A percentile compares a stretch with the other conserved stretches of the same genome.
Evolutionary conservation across 768 basidiomycete species (phyloP).

Genomic region (Phylloporus arenicola): DNA sequence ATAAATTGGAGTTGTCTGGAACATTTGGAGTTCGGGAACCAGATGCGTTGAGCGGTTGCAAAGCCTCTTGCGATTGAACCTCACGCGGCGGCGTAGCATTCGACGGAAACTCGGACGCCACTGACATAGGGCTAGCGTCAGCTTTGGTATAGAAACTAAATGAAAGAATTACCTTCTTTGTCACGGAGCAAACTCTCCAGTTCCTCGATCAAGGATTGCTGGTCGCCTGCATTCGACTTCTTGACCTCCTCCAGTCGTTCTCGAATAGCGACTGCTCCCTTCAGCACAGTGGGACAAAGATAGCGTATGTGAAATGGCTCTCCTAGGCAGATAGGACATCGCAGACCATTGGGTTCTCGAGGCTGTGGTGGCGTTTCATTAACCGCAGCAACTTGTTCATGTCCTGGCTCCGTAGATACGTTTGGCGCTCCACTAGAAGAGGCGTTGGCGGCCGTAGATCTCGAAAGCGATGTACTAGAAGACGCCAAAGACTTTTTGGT

Average conservation of each 20-base stretch:
- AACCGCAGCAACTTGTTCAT: background rate
- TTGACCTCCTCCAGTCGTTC: conserved; percentile 43
- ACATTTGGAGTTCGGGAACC: conserved; percentile 14
- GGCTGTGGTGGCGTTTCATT: background rate
- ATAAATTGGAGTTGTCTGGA: conserved; percentile 31
- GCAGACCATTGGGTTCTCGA: conserved; percentile 2
- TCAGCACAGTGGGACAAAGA: conserved; percentile 44
- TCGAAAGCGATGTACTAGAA: background rate
- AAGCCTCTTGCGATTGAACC: conserved; percentile 1
- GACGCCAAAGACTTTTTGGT: conserved; percentile 3
- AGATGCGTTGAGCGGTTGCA: background rate
- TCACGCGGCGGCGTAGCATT: background rate
- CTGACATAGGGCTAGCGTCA: conserved; percentile 11
- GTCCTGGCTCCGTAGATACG: background rate
- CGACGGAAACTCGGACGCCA: background rate
- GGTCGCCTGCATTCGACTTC: conserved; percentile 16
- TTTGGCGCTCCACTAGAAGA: background rate
- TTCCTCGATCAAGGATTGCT: conserved; percentile 35
- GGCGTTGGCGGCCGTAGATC: background rate
- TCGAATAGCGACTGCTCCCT: conserved; percentile 40
- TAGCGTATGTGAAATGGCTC: conserved; percentile 44
- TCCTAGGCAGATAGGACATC: conserved; percentile 44
- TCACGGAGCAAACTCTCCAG: conserved; percentile 33
- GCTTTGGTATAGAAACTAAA: background rate
- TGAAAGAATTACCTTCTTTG: conserved; percentile 22